A percentile compares a stretch with the other conserved stretches of the same genome.
Conservation (phyloP, 2,329 filamentous ascomycete species). For the Talaromyces amestolkiae region DNA sequence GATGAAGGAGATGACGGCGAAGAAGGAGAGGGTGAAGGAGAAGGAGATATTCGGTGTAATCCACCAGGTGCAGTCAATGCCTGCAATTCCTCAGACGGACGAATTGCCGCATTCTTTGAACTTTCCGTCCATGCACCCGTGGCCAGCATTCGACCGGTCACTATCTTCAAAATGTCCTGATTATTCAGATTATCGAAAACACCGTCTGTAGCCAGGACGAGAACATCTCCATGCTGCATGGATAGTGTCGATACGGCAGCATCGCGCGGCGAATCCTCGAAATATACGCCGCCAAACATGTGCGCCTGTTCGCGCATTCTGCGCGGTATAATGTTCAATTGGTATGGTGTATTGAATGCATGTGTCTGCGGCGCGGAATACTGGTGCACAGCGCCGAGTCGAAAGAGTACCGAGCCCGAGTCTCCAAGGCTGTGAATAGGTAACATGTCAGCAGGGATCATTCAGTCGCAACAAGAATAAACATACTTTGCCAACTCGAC, state of each 20-base stretch:
- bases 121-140: conserved; percentile 71
- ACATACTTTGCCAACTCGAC: conserved; percentile 79
- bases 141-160: conserved; percentile 72
- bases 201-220: conserved; percentile 92
- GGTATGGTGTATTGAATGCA: conserved; percentile 95
- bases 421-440: conserved; percentile 65
- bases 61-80: conserved; percentile 53
- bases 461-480: neutral
- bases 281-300: conserved; percentile 76
- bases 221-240: conserved; percentile 84
- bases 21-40: conserved; percentile 15
- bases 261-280: conserved; percentile 80
- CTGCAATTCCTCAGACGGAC: conserved; percentile 60
- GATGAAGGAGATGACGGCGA: conserved; percentile 21
- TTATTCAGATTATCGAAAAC: conserved; percentile 95
- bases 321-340: conserved; percentile 82
- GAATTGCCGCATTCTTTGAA: conserved; percentile 52
- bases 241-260: conserved; percentile 74
- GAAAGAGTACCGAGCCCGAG: conserved; percentile 85
- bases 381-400: conserved; percentile 79
- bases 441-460: conserved; percentile 1
- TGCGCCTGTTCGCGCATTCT: conserved; percentile 74
- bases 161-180: conserved; percentile 79
- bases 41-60: conserved; percentile 25
- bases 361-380: conserved; percentile 87